Evolutionary conservation across 2,329 filamentous ascomycete genomes (phyloP), one percentile per base, ranked within the genome.

Genomic region (Escovopsis weberi): DNA sequence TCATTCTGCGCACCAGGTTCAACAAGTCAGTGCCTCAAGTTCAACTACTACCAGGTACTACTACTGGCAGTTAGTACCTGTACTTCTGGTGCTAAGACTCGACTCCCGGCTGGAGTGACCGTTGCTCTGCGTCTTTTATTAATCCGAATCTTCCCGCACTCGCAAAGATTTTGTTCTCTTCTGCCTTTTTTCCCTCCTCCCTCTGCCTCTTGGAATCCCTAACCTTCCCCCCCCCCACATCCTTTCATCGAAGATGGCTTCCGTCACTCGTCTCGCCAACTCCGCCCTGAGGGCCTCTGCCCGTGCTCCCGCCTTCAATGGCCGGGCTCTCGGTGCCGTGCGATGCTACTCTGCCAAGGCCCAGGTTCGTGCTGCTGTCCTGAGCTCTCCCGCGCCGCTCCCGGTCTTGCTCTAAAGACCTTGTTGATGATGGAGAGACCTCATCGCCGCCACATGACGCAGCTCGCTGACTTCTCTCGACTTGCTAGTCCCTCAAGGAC

Each of bases 301-400:
- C 59, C 69, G 74, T 60, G 68, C 77, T 55, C 73, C 80, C 52
- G 72, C 79, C 60, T 74, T 85, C 59, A 73, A 74, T 62, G 73
- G 78, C 61, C 78, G 80, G 60, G 68, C 80, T 62, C 88, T 87
- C 73, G 86, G 81, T 69, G 81, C 83, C 62, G 69, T 83, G 61
- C 81, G 91, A 68, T 87, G 77, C 76, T 95, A 95, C 72, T 94
- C 88, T 50, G 81, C 86, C 54, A 95, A 95, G 78, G 77, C 82
- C 56, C 80, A 88, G 75, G 87, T 93, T 71, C 59, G 28, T 32
- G 70, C 38, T 34, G 28, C 43, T 15, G 26, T 5, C 33, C 8
- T 19, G 6, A 35, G n/a, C 19, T 23, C 26, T 15, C 28, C 28
- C 28, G 28, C 8, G 28, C 28, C 11, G 8, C 28, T 11, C 28